These are phyloP conservation scores for Alternaria incomplexa DNA, from an alignment of 2,329 filamentous ascomycete species.

Conservation along the genomic window DNA sequence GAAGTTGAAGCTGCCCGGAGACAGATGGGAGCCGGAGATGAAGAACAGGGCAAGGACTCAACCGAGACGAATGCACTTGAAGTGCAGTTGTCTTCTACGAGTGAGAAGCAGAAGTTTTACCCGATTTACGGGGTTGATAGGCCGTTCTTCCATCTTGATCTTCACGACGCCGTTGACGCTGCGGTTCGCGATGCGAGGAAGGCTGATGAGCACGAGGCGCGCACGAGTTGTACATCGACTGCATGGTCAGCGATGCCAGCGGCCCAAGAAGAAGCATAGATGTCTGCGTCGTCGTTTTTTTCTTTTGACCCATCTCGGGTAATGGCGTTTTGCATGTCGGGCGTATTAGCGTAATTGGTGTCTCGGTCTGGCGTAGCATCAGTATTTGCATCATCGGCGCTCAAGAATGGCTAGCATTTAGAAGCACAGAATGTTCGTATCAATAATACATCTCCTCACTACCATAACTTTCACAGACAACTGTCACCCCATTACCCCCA, in stretches of 20 bases:
- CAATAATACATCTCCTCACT: not conserved
- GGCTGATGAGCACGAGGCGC: slow-evolving; percentile 14
- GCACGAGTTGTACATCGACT: not conserved
- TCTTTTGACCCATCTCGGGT: not conserved
- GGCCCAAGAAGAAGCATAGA: not conserved
- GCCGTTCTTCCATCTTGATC: slow-evolving; percentile 39
- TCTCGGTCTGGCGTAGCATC: not conserved
- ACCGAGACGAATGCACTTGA: not conserved
- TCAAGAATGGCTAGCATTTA: not conserved
- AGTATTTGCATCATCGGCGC: not conserved
- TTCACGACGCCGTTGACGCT: slow-evolving; percentile 37
- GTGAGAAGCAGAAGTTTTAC: not conserved
- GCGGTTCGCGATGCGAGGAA: slow-evolving; percentile 32
- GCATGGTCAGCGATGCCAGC: not conserved
- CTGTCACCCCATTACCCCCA: not conserved
- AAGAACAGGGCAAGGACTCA: slow-evolving; percentile 8
- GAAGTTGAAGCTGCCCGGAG: slow-evolving; percentile 6
- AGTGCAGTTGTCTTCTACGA: not conserved
- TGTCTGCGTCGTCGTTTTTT: not conserved
- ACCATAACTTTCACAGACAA: not conserved
- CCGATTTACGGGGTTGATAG: slow-evolving; percentile 31
- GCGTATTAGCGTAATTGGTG: not conserved
- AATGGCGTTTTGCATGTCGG: not conserved
- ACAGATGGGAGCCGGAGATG: slow-evolving; percentile 5
- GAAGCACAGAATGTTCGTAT: not conserved